phyloP scores from a whole-genome alignment of 495 filamentous ascomycete genomes.

The Xylaria grammica region DNA sequence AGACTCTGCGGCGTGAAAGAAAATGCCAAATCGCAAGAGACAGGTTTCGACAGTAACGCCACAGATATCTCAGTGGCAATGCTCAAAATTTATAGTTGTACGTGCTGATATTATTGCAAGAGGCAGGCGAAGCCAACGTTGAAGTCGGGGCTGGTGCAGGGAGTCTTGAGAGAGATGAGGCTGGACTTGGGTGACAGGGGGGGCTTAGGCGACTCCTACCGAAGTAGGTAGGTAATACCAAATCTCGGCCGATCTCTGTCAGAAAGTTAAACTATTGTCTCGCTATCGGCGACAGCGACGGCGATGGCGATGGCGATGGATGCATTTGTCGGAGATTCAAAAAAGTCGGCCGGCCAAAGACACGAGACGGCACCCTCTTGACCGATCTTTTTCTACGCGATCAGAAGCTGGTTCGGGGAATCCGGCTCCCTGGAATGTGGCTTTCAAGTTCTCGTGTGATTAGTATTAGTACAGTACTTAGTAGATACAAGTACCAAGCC shows the following conservation, averaged over 20 bases:
- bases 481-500: too few relatives aligned
- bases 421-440: background rate
- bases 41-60: background rate
- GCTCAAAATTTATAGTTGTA: background rate
- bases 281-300: background rate
- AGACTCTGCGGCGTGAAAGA: background rate
- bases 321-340: background rate
- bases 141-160: too few relatives aligned
- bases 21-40: too few relatives aligned
- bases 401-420: slow-evolving; percentile 1
- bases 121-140: background rate
- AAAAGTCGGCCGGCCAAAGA: background rate
- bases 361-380: background rate
- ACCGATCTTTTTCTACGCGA: background rate
- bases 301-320: too few relatives aligned
- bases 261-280: background rate
- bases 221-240: too few relatives aligned
- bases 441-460: too few relatives aligned
- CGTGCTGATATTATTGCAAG: background rate
- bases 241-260: too few relatives aligned
- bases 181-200: background rate
- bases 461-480: too few relatives aligned
- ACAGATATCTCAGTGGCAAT: background rate
- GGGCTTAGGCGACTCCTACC: too few relatives aligned
- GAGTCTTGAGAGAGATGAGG: background rate